Evolutionary conservation across 768 basidiomycete genomes (phyloP).

Genomic region (Lactarius hengduanensis): DNA sequence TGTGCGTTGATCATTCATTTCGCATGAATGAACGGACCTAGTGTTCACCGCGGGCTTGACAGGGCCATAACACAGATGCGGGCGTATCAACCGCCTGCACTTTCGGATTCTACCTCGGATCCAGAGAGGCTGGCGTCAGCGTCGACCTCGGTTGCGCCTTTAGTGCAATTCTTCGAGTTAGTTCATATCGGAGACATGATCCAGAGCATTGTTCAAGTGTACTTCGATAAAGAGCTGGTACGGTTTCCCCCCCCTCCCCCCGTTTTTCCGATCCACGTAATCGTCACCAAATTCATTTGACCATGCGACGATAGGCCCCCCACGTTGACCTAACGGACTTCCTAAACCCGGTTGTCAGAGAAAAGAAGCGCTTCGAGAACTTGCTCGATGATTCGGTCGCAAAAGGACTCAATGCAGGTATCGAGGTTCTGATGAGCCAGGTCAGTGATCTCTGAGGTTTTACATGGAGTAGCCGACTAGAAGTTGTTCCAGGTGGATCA

Average conservation of each 20-base stretch:
- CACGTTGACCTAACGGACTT: constrained; percentile 95
- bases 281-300: neutral
- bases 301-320: constrained; percentile 49
- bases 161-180: constrained; percentile 96
- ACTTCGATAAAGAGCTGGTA: constrained; percentile 95
- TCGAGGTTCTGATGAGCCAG: constrained; percentile 94
- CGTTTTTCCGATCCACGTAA: neutral
- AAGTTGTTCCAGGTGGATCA: constrained; percentile 73
- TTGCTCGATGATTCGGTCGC: constrained; percentile 92
- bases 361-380: constrained; percentile 97
- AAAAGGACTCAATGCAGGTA: constrained; percentile 89
- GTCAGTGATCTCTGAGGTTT: constrained; percentile 39
- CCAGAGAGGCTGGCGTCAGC: constrained; percentile 48
- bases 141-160: constrained; percentile 64
- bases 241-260: constrained; percentile 29
- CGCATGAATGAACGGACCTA: neutral
- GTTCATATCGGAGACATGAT: constrained; percentile 98
- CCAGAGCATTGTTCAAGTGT: constrained; percentile 96
- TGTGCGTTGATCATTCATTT: constrained; percentile 20
- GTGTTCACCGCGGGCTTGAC: neutral
- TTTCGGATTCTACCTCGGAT: constrained; percentile 46
- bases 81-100: constrained; percentile 86
- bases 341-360: constrained; percentile 86
- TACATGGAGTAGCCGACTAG: constrained; percentile 8
- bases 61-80: constrained; percentile 91